Evolutionary conservation across 768 basidiomycete genomes (phyloP).

Genomic region (Pisolithus sp.): DNA sequence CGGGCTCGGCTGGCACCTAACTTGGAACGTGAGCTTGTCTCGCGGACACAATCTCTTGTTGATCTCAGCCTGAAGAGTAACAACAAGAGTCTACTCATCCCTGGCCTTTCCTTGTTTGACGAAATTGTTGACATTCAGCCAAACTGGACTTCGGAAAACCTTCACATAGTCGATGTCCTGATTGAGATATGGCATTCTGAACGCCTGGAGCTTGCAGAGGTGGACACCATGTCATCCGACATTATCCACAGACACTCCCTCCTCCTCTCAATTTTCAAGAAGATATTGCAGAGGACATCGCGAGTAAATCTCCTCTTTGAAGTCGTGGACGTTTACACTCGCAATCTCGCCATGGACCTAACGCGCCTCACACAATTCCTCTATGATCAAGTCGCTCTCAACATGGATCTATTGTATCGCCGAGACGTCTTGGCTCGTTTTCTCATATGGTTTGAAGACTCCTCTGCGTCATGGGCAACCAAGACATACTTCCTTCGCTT

Average conservation of each 20-base stretch:
- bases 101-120: constrained; percentile 68
- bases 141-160: constrained; percentile 65
- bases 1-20: constrained; percentile 73
- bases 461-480: constrained; percentile 57
- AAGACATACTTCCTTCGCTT: constrained; percentile 78
- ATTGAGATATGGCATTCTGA: constrained; percentile 66
- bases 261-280: constrained; percentile 72
- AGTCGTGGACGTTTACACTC: constrained; percentile 72
- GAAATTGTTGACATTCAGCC: constrained; percentile 68
- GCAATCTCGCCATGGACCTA: constrained; percentile 75
- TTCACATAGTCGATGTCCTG: constrained; percentile 62
- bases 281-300: constrained; percentile 58
- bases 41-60: constrained; percentile 50
- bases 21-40: constrained; percentile 60
- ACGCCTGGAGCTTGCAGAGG: constrained; percentile 38
- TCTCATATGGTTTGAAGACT: constrained; percentile 74
- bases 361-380: constrained; percentile 78
- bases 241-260: constrained; percentile 54
- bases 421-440: constrained; percentile 84
- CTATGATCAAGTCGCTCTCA: constrained; percentile 76
- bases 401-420: constrained; percentile 59
- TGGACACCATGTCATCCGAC: constrained; percentile 40
- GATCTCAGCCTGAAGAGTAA: constrained; percentile 43
- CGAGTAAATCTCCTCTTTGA: constrained; percentile 89
- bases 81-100: constrained; percentile 48